A percentile compares a stretch with the other conserved stretches of the same genome.
These are phyloP conservation scores for Aaosphaeria pasadenensis DNA, from an alignment of 2,329 filamentous ascomycete genomes.

Conservation along the genomic window DNA sequence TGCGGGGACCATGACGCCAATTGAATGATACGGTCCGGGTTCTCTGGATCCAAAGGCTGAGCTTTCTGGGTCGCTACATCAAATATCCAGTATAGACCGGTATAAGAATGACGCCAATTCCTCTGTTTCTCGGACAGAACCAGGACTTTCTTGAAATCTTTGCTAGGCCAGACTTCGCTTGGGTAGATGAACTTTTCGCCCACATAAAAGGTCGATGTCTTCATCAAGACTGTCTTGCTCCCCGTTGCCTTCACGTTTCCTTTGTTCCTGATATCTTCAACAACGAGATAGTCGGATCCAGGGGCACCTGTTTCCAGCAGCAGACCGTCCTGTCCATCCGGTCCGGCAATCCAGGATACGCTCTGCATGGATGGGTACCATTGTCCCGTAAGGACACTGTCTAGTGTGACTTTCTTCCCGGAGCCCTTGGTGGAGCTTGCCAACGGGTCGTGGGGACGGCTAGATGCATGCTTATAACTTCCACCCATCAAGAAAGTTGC, in stretches of 20 bases:
- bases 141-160: conserved; percentile 81
- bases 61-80: conserved; percentile 78
- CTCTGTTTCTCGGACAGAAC: conserved; percentile 68
- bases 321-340: conserved; percentile 77
- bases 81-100: conserved; percentile 85
- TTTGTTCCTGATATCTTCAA: conserved; percentile 75
- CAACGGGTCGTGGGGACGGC: conserved; percentile 65
- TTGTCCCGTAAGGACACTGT: conserved; percentile 64
- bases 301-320: conserved; percentile 67
- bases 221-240: conserved; percentile 71
- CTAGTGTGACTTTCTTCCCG: conserved; percentile 70
- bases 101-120: conserved; percentile 90
- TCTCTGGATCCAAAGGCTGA: conserved; percentile 71
- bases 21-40: conserved; percentile 67
- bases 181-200: conserved; percentile 57
- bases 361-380: conserved; percentile 64
- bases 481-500: conserved; percentile 64
- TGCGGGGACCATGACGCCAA: conserved; percentile 86
- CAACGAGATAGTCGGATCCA: conserved; percentile 70
- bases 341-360: conserved; percentile 74
- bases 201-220: conserved; percentile 60
- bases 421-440: conserved; percentile 61
- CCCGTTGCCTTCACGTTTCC: conserved; percentile 37
- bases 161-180: conserved; percentile 68
- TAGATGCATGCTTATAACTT: conserved; percentile 63